Evolutionary conservation across 768 basidiomycete species (phyloP).

Genomic region (Hypholoma sublateritium): DNA sequence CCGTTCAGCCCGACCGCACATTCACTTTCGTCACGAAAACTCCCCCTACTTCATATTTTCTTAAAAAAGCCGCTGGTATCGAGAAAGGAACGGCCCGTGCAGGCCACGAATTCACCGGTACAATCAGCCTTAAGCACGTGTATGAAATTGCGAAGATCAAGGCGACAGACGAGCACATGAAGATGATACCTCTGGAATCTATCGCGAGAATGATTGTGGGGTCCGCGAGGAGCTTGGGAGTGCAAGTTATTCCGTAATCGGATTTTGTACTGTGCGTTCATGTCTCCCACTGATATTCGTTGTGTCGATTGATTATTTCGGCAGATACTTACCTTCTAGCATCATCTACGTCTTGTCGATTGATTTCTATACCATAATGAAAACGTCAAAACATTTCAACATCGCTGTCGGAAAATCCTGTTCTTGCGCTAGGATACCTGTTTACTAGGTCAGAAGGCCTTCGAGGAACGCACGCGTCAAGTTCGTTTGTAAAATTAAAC

Average conservation of each 20-base stretch:
- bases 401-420: slow-evolving; percentile 6
- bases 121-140: slow-evolving; percentile 92
- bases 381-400: slow-evolving; percentile 2
- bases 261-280: slow-evolving; percentile 13
- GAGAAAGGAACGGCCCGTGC: slow-evolving; percentile 88
- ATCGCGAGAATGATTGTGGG: slow-evolving; percentile 89
- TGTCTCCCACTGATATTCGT: slow-evolving; percentile 6
- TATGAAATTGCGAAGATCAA: slow-evolving; percentile 99
- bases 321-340: slow-evolving; percentile 11
- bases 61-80: slow-evolving; percentile 88
- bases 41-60: slow-evolving; percentile 85
- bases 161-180: slow-evolving; percentile 84
- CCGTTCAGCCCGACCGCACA: slow-evolving; percentile 90
- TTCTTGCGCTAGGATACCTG: background rate
- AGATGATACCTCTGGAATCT: slow-evolving; percentile 81
- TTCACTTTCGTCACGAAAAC: slow-evolving; percentile 94
- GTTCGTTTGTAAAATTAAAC: slow-evolving; percentile 42
- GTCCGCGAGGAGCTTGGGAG: slow-evolving; percentile 84
- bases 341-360: slow-evolving; percentile 1
- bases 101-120: slow-evolving; percentile 75
- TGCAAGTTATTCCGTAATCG: slow-evolving; percentile 83
- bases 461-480: background rate
- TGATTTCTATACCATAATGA: slow-evolving; percentile 16
- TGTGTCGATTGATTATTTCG: slow-evolving; percentile 5
- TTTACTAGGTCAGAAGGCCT: slow-evolving; percentile 20